Evolutionary conservation across 108 stramenopile genomes (phyloP).

Genomic region (Licmophora abbreviata): DNA sequence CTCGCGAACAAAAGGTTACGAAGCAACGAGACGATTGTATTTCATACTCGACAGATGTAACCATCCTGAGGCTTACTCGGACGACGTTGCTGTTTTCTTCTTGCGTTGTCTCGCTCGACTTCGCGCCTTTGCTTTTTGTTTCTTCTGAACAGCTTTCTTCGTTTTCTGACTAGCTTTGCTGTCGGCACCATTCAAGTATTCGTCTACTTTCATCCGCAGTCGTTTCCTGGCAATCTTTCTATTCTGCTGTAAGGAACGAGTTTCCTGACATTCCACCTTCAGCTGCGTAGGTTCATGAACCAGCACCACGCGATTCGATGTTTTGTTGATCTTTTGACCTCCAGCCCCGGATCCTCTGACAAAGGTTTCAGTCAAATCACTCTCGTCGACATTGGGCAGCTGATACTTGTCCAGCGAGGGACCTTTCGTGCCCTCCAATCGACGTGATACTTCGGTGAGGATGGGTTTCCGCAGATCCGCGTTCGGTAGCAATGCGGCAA

Average conservation of each 20-base stretch:
- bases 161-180: conserved; percentile 45
- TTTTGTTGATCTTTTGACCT: conserved; percentile 90
- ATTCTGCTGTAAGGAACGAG: conserved; percentile 81
- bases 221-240: conserved; percentile 83
- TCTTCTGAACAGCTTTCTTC: conserved; percentile 45
- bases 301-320: conserved; percentile 67
- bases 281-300: conserved; percentile 68
- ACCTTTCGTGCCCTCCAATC: neutral
- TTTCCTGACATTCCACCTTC: conserved; percentile 82
- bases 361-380: conserved; percentile 71
- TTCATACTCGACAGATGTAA: too few relatives aligned
- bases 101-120: conserved; percentile 41
- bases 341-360: conserved; percentile 74
- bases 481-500: conserved; percentile 51
- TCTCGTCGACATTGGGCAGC: conserved; percentile 32
- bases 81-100: conserved; percentile 17
- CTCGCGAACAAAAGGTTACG: too few relatives aligned
- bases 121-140: conserved; percentile 59
- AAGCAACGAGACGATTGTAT: too few relatives aligned
- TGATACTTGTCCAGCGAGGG: neutral
- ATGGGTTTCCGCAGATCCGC: conserved; percentile 29
- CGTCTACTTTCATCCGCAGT: conserved; percentile 70
- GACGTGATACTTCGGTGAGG: conserved; percentile 37
- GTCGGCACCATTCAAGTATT: conserved; percentile 60
- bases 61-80: too few relatives aligned